Evolutionary conservation across 805 yeast genomes (phyloP).

Genomic region (Sporopachydermia quercuum): DNA sequence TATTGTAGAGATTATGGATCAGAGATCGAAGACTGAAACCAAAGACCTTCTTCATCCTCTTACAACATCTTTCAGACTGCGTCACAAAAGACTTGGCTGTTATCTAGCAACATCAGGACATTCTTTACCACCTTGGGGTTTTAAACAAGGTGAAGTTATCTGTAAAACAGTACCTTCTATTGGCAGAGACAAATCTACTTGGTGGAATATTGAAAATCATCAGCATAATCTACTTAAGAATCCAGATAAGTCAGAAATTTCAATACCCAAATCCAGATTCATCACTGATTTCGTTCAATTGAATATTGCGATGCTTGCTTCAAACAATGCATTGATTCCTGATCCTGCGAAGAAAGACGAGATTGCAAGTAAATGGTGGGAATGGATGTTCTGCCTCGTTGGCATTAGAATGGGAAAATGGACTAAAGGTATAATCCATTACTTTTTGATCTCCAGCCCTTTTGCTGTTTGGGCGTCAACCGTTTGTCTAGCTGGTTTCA

Average conservation of each 20-base stretch:
- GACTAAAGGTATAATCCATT: conserved; percentile 39
- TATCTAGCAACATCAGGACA: conserved; percentile 76
- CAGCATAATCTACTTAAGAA: conserved; percentile 32
- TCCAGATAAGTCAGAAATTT: conserved; percentile 19
- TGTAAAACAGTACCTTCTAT: conserved; percentile 36
- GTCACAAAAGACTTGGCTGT: conserved; percentile 55
- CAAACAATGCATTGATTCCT: conserved; percentile 70
- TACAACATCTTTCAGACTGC: conserved; percentile 69
- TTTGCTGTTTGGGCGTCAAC: conserved; percentile 48
- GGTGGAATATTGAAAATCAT: conserved; percentile 76
- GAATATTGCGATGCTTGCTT: conserved; percentile 71
- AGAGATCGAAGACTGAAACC: conserved; percentile 33
- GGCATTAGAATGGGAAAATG: conserved; percentile 73
- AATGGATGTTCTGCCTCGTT: conserved; percentile 58
- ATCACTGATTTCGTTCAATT: conserved; percentile 54
- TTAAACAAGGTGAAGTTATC: conserved; percentile 90
- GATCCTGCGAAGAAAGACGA: conserved; percentile 58
- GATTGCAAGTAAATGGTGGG: conserved; percentile 67
- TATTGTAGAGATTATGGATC: conserved; percentile 56
- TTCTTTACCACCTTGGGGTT: conserved; percentile 91
- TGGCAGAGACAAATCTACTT: conserved; percentile 43
- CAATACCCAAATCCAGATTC: conserved; percentile 38
- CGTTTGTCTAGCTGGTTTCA: conserved; percentile 29
- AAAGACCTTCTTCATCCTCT: conserved; percentile 52
- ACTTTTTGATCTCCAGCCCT: conserved; percentile 57